Evolutionary conservation across 1,284 basidiomycete genomes (phyloP), one percentile per base, ranked within the genome.

Genomic region (Fistulina hepatica): DNA sequence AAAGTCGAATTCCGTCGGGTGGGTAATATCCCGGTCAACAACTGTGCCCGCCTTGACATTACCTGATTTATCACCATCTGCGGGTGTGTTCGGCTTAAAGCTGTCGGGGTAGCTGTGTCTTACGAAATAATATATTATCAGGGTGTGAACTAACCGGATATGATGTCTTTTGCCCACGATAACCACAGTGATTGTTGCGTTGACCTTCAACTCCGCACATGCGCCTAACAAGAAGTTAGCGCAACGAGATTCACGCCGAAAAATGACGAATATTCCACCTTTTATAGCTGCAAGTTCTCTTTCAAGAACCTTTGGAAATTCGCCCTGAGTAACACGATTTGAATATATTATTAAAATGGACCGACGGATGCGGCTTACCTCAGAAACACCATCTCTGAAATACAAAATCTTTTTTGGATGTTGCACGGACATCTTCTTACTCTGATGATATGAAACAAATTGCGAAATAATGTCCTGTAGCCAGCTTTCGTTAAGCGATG

Each of bases 291-390:
- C 65, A 0, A 82, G 57, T 51, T 82, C 77, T 47, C 58, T 48
- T 0, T 79, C 71, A 8, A 82, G 55, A 3, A 85, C 82, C 36
- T 78, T 67, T 42, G 68, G 61, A 51, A 85, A 85, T 45, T 85
- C 79, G 4, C 83, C 83, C 55, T 86, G 83, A 5, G 79, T 82
- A 17, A 85, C 82, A 50, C 83, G 82, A 49, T 85, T 83, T 81
- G 35, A 12, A 44, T 21, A 30, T n/a, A 39, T 30, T 24, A 13
- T 45, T 3, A 37, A 37, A n/a, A n/a, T n/a, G n/a, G n/a, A n/a
- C n/a, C n/a, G n/a, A n/a, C n/a, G n/a, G n/a, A n/a, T n/a, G n/a
- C n/a, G n/a, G n/a, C n/a, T 11, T 21, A 11, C 44, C 23, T 45
- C 36, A 30, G 11, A 23, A 19, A 15, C 30, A 38, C n/a, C n/a